These are phyloP conservation scores for Colletotrichum sidae DNA, from an alignment of 2,329 filamentous ascomycete genomes.

Conservation along the genomic window DNA sequence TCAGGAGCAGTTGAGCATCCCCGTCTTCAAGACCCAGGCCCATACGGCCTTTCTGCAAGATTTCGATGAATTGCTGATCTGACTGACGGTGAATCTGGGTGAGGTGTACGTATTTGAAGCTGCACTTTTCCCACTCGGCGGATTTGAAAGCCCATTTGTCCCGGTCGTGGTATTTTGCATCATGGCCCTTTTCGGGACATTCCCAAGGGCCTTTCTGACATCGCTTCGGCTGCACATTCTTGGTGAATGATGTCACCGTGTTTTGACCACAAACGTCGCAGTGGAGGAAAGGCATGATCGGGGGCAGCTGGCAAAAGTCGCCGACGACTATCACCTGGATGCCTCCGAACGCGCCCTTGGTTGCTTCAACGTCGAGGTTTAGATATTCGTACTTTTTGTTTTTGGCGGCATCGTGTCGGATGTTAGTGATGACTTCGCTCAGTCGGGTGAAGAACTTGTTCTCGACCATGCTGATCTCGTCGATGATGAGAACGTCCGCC, in stretches of 20 bases:
- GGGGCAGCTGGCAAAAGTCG: constrained; percentile 25
- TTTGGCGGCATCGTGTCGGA: neutral
- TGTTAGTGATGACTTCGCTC: constrained; percentile 57
- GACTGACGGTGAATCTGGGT: constrained; percentile 67
- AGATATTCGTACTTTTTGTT: too few relatives aligned
- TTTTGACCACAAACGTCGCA: neutral
- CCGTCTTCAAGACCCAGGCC: constrained; percentile 51
- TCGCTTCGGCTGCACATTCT: neutral
- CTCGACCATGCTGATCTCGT: constrained; percentile 76
- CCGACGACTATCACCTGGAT: constrained; percentile 23
- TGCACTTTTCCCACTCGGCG: constrained; percentile 63
- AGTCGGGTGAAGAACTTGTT: constrained; percentile 71
- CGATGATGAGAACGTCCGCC: constrained; percentile 70
- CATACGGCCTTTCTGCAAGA: constrained; percentile 66
- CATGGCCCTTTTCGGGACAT: neutral
- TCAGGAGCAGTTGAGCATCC: constrained; percentile 57
- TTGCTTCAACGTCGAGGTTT: neutral
- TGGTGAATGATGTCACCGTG: neutral
- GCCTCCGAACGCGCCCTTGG: neutral
- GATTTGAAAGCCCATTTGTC: constrained; percentile 73
- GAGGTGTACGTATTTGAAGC: constrained; percentile 65
- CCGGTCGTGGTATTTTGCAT: constrained; percentile 45
- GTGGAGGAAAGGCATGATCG: neutral
- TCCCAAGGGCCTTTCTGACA: neutral
- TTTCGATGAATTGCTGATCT: constrained; percentile 63